Percentiles rank a stretch among this genome's conserved stretches.
Evolutionary conservation across 1,139 yeast genomes (phyloP).

Genomic region (Taphrina flavorubra): DNA sequence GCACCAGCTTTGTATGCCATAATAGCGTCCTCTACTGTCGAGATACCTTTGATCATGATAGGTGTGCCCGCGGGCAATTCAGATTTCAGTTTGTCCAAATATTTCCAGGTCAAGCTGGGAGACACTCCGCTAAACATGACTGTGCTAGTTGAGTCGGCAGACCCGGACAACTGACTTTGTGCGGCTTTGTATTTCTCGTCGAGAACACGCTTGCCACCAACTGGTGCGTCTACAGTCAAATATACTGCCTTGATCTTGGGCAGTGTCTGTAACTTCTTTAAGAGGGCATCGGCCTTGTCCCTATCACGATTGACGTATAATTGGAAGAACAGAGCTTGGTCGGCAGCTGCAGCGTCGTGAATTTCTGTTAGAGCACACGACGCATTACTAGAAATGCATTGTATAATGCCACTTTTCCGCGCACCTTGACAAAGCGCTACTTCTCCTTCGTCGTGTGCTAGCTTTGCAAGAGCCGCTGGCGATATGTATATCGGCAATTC

Average conservation of each 20-base stretch:
- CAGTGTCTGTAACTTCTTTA: constrained; percentile 58
- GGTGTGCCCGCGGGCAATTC: constrained; percentile 48
- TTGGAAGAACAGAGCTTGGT: constrained; percentile 75
- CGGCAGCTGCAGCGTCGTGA: constrained; percentile 58
- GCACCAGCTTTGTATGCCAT: constrained; percentile 58
- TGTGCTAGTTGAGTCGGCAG: constrained; percentile 19
- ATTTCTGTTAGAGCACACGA: constrained; percentile 77
- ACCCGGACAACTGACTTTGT: constrained; percentile 47
- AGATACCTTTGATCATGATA: constrained; percentile 61
- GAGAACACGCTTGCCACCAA: constrained; percentile 75
- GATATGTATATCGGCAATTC: constrained; percentile 74
- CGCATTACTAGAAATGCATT: constrained; percentile 82
- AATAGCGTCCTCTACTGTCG: constrained; percentile 60
- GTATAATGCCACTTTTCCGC: constrained; percentile 68
- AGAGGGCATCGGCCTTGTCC: constrained; percentile 59
- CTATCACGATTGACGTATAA: constrained; percentile 73
- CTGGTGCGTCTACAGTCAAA: constrained; percentile 83
- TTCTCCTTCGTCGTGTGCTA: constrained; percentile 76
- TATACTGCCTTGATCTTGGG: constrained; percentile 67
- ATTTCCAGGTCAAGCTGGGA: constrained; percentile 26
- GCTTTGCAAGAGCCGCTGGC: constrained; percentile 80
- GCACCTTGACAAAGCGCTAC: constrained; percentile 75
- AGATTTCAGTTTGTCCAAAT: constrained; percentile 47
- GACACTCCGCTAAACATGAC: constrained; percentile 28
- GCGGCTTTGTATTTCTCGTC: constrained; percentile 59